Evolutionary conservation across 148 eudicot species (phyloP), one percentile per base, ranked within the genome.

Genomic region (Salicornia ramosissima): DNA sequence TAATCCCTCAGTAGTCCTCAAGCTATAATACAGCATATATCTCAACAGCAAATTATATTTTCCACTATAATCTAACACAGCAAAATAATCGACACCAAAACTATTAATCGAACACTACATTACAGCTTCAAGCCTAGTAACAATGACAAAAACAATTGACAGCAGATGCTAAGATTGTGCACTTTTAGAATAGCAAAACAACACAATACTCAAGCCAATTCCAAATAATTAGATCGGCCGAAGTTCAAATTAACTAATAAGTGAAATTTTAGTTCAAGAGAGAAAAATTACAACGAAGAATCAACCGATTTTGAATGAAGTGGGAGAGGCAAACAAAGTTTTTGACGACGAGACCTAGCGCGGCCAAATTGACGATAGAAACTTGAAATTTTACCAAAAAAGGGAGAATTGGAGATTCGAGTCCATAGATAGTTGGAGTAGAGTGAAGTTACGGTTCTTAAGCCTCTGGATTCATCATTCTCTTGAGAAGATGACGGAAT

Each of bases 241-340:
- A 42, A 25, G 43, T 19, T 30, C 29, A 68, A 29, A 25, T 42
- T 7, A 46, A 65, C n/a, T 25, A n/a, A 4, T 16, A 52, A 50
- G 11, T 22, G 67, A 39, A 31, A 33, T 31, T 34, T 0, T 30
- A 63, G 25, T 2, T 10, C 25, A 51, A 34, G 40, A 55, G 10
- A 40, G 30, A 18, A 29, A 52, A 15, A 71, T 45, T 87, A 91
- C 97, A 72, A 73, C 16, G 83, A 76, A 69, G 86, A 78, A 3
- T 85, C 86, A 24, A 76, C 62, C 10, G 89, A 80, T 68, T 74
- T 73, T 49, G 86, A 77, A n/a, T 95, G 90, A 72, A 91, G 67
- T 1, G 96, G 97, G 26, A 91, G 92, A 72, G 97, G 96, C 71
- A 91, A 85, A 51, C 78, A 86, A 1, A 81, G 74, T 50, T 83